Evolutionary conservation across 2,329 filamentous ascomycete species (phyloP).

Genomic region (Fusarium hainanense): DNA sequence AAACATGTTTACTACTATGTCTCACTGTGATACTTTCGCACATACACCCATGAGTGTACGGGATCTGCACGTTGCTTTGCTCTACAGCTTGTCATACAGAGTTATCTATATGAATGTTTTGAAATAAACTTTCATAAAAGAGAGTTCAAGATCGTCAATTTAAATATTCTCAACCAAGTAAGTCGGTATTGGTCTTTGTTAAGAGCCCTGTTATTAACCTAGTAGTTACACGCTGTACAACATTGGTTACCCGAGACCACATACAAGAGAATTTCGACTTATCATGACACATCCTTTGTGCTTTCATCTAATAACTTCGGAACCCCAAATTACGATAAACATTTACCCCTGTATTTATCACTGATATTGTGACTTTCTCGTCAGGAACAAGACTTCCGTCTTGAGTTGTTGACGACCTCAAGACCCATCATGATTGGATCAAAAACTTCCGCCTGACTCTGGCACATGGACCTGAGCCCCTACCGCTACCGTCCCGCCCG

Average conservation of each 20-base stretch:
- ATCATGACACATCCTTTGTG: slow-evolving; percentile 6
- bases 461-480: slow-evolving; percentile 29
- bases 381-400: neutral
- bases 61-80: neutral
- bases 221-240: neutral
- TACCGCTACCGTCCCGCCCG: slow-evolving; percentile 13
- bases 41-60: neutral
- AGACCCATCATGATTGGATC: slow-evolving; percentile 7
- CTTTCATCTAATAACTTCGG: neutral
- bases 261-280: neutral
- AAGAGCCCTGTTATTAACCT: neutral
- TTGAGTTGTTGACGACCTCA: neutral
- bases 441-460: slow-evolving; percentile 34
- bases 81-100: neutral
- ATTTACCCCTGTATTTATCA: neutral
- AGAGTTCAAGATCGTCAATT: neutral
- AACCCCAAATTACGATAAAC: neutral
- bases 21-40: neutral
- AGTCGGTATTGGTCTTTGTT: neutral
- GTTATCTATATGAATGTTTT: neutral
- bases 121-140: neutral
- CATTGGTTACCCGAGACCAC: neutral
- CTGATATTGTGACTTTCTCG: neutral
- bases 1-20: neutral
- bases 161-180: neutral